Evolutionary conservation across 305 asterid genomes (phyloP).

Genomic region (Fraxinus dipetala): DNA sequence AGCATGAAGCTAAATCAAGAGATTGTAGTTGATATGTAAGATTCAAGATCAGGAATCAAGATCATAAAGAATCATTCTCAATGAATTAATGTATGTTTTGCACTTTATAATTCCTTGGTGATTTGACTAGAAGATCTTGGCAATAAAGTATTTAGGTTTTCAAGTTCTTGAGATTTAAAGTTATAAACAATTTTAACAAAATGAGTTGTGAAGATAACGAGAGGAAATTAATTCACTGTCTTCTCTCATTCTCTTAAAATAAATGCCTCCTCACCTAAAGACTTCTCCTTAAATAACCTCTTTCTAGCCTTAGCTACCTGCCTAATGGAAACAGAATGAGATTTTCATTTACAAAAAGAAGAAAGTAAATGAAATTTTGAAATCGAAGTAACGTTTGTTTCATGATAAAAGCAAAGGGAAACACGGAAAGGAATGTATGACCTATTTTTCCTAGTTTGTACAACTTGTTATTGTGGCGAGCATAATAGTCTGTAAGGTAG

Average conservation of each 20-base stretch:
- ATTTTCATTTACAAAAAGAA: not conserved
- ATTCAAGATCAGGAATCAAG: too few species aligned
- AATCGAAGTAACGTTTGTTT: not conserved
- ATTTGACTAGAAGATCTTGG: too few species aligned
- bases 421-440: not conserved
- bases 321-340: not conserved
- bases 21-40: too few species aligned
- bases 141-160: too few species aligned
- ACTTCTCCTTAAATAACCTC: conserved; percentile 36
- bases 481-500: conserved; percentile 44
- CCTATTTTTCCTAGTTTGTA: conserved; percentile 69
- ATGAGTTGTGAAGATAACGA: too few species aligned
- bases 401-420: too few species aligned
- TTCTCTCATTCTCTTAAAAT: conserved; percentile 1
- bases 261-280: conserved; percentile 18
- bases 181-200: too few species aligned
- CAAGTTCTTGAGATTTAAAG: too few species aligned
- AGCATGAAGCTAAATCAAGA: too few species aligned
- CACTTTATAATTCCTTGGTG: too few species aligned
- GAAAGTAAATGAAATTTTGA: not conserved
- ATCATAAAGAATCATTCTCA: too few species aligned
- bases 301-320: conserved; percentile 50
- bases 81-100: too few species aligned
- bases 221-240: not conserved
- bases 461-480: conserved; percentile 44